A percentile compares a stretch with the other conserved stretches of the same genome.
These are phyloP conservation scores for Xylaria cubensis DNA, from an alignment of 495 filamentous ascomycete species.

Conservation along the genomic window DNA sequence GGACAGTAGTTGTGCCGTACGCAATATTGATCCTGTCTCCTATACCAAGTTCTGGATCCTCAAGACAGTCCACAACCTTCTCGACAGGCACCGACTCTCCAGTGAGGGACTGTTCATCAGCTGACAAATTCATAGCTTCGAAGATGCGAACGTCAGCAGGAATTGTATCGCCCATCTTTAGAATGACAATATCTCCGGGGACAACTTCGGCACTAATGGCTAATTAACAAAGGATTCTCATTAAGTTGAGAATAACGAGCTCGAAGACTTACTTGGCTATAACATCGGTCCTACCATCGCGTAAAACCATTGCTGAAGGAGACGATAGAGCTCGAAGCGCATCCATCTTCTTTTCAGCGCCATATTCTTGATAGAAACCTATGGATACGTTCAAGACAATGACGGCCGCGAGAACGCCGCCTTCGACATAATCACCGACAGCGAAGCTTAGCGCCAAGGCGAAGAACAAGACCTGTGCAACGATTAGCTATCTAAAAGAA, in stretches of 20 bases:
- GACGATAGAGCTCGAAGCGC: constrained; percentile 78
- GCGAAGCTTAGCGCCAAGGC: constrained; percentile 86
- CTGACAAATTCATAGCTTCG: constrained; percentile 79
- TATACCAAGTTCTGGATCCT: constrained; percentile 61
- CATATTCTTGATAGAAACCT: constrained; percentile 82
- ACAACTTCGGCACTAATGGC: constrained; percentile 68
- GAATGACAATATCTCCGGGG: constrained; percentile 79
- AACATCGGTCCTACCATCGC: constrained; percentile 68
- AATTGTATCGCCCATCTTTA: constrained; percentile 85
- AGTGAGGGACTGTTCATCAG: constrained; percentile 71
- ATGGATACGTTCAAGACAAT: constrained; percentile 82
- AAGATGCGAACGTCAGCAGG: constrained; percentile 78
- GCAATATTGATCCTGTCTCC: constrained; percentile 74
- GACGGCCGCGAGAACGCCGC: constrained; percentile 80
- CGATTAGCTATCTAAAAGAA: constrained; percentile 23
- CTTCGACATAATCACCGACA: constrained; percentile 82
- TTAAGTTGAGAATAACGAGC: neutral
- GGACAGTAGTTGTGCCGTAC: constrained; percentile 71
- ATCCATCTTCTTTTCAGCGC: constrained; percentile 87
- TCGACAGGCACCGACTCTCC: constrained; percentile 72
- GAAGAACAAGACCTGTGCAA: constrained; percentile 72
- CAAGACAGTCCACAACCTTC: constrained; percentile 51
- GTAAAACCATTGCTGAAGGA: constrained; percentile 77
- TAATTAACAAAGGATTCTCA: neutral
- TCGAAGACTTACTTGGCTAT: constrained; percentile 61